Base-by-base conservation (phyloP, 169 alveolate genomes). In the Plasmodium falciparum region DNA sequence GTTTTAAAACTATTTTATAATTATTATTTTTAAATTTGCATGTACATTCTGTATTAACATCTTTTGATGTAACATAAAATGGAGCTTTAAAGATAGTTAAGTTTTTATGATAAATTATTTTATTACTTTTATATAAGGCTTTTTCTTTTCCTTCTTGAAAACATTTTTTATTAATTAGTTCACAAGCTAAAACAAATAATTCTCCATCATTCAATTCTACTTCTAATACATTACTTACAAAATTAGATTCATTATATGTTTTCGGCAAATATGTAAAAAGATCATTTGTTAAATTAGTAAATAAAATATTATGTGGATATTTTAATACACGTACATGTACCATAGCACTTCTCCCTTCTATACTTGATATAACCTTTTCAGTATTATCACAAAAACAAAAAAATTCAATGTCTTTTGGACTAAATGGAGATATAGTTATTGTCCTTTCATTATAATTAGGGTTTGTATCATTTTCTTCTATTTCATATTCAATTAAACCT, bases 81-180 rank as follows among this genome's bases (percentile, higher is more conserved):
- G 89, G 89, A 24, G 89, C 89, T 63, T 76, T 76, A 50, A 76
- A 76, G 17, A 76, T 49, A 17, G 89, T 43, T 43, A 76, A 69
- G 0, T 76, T 66, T 49, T 76, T 65, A 13, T 76, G 89, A 58
- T 76, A 76, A 7, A 76, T 58, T n/a, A 76, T 29, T 65, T 76
- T 76, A 24, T 62, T 76, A 69, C 78, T 76, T 50, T 76, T 76
- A 45, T 76, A 76, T 50, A 76, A 54, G 13, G 47, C 58, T 49
- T 15, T n/a, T 3, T 65, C 54, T 0, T 65, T 47, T 13, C 33
- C 6, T 69, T 65, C 67, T 45, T 76, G 59, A 70, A 76, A 76
- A 49, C 89, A 76, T 56, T 76, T 50, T 0, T 76, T 58, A 33
- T 76, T 75, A n/a, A 76, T 69, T 65, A 33, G 8, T 76, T 76